These are phyloP conservation scores for Boeremia exigua DNA, from an alignment of 2,329 filamentous ascomycete genomes.

Conservation along the genomic window DNA sequence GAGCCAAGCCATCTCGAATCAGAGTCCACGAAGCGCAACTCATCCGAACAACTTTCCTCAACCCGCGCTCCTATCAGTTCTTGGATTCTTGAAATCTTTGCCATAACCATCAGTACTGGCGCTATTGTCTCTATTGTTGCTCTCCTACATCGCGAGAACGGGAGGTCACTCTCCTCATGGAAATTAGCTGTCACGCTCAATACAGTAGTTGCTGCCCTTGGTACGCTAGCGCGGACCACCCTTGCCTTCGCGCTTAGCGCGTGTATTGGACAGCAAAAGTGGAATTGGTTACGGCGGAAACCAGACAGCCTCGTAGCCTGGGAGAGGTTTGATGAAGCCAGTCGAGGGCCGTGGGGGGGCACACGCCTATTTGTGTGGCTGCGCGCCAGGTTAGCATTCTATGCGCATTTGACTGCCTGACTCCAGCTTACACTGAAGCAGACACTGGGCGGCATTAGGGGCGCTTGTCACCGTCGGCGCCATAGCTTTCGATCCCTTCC, in stretches of 20 bases:
- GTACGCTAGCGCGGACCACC: conserved; percentile 15
- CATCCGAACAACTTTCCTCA: neutral
- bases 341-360: conserved; percentile 19
- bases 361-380: conserved; percentile 18
- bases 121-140: conserved; percentile 8
- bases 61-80: neutral
- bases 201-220: conserved; percentile 15
- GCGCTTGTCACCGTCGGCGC: conserved; percentile 8
- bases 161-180: conserved; percentile 12
- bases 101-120: neutral
- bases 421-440: neutral
- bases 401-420: no score
- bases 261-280: conserved; percentile 24
- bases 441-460: conserved; percentile 17
- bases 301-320: conserved; percentile 8
- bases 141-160: conserved; percentile 10
- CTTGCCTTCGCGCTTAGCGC: conserved; percentile 21
- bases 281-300: conserved; percentile 15
- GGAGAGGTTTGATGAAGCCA: conserved; percentile 23
- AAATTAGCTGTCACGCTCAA: conserved; percentile 13
- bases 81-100: conserved; percentile 8
- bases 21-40: neutral
- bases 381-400: conserved; percentile 1
- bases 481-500: conserved; percentile 18
- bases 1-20: conserved; percentile 1